Percentiles rank a stretch among this genome's conserved stretches.
phyloP scores from a whole-genome alignment of 148 eudicot genomes.

The Cornus florida region DNA sequence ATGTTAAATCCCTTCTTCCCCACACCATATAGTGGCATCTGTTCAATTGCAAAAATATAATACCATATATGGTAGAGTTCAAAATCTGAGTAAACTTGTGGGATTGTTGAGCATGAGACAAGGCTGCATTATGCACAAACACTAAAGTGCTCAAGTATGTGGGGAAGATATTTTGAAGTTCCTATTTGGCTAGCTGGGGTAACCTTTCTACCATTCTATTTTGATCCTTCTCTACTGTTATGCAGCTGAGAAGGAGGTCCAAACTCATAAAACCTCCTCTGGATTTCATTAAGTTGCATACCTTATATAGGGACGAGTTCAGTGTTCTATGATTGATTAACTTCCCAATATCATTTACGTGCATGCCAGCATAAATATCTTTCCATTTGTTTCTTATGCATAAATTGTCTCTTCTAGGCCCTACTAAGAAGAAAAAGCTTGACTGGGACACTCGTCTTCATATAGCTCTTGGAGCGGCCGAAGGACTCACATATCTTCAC shows the following conservation, averaged over 20 bases:
- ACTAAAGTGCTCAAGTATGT: neutral
- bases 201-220: neutral
- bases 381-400: neutral
- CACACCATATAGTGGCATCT: neutral
- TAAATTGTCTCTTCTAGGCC: slow-evolving; percentile 36
- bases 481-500: slow-evolving; percentile 98
- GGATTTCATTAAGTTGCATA: neutral
- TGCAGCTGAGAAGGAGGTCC: neutral
- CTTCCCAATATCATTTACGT: neutral
- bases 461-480: slow-evolving; percentile 90
- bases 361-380: neutral
- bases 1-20: neutral
- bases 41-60: too few species aligned
- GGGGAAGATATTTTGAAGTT: neutral
- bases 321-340: neutral
- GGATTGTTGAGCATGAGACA: neutral
- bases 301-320: neutral
- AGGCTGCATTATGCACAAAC: neutral
- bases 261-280: neutral
- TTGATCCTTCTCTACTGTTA: neutral
- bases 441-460: slow-evolving; percentile 88
- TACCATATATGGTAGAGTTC: neutral
- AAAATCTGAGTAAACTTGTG: neutral
- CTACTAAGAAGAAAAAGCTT: slow-evolving; percentile 80
- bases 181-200: neutral